Evolutionary conservation across 345 rosid genomes (phyloP).

Genomic region (Balakata baccata): DNA sequence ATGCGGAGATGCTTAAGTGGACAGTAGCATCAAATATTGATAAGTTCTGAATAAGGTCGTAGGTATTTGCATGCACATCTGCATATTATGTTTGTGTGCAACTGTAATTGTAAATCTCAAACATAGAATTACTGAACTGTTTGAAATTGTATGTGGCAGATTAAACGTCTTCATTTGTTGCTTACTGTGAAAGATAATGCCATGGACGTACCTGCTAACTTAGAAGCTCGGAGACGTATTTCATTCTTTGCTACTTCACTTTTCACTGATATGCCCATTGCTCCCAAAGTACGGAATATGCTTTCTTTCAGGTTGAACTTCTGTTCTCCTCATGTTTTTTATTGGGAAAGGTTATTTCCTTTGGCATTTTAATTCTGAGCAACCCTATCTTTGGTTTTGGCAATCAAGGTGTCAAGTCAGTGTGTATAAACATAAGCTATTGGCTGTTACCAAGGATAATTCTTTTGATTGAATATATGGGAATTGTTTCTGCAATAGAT

Average conservation of each 20-base stretch:
- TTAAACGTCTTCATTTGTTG: constrained; percentile 68
- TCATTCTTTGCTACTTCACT: constrained; percentile 96
- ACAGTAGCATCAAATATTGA: not conserved
- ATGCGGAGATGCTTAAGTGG: not conserved
- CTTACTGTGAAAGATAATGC: constrained; percentile 80
- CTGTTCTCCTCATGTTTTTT: constrained; percentile 15
- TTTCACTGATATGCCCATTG: constrained; percentile 82
- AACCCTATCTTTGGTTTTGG: not conserved
- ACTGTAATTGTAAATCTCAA: not conserved
- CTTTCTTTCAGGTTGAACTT: constrained; percentile 79
- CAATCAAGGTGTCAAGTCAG: not conserved
- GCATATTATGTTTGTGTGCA: not conserved
- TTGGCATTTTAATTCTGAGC: constrained; percentile 2
- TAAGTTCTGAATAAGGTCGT: not conserved
- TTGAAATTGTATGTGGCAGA: constrained; percentile 49
- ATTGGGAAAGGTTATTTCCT: constrained; percentile 1
- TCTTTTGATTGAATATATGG: not conserved
- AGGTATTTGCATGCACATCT: not conserved
- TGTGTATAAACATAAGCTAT: not conserved
- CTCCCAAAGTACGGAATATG: constrained; percentile 88
- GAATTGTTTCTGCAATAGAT: not conserved
- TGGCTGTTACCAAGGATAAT: not conserved
- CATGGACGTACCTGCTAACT: constrained; percentile 79
- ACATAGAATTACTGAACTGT: constrained; percentile 16
- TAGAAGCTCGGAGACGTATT: constrained; percentile 83